Evolutionary conservation across 495 filamentous ascomycete genomes (phyloP), one percentile per base, ranked within the genome.

Genomic region (Hamigera avellanea): DNA sequence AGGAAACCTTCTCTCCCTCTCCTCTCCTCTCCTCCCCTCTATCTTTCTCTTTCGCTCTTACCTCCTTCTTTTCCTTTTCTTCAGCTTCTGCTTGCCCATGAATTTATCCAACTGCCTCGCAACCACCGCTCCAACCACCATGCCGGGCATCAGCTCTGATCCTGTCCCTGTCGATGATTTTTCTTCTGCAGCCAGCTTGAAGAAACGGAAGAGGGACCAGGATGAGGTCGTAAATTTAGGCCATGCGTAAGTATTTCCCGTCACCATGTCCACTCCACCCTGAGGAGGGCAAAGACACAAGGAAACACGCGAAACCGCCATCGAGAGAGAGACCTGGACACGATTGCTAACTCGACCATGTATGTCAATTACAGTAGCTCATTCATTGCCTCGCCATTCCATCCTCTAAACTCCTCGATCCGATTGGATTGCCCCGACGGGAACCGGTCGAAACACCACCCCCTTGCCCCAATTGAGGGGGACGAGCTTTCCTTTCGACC

Each of bases 201-300:
- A 41, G 33, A 64, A 64, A 46, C 45, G 61, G 29, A 64, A 62
- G 41, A 49, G 59, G 21, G 54, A 64, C 14, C 48, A 56, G 37
- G 40, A 54, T 35, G 53, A 56, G 17, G 18, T 36, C 28, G 26
- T 44, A n/a, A 40, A 42, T 15, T 32, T 53, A 17, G 14, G 39
- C 17, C 36, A 53, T 28, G 50, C 50, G 57, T 61, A 50, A 50
- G 59, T 52, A 35, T 19, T 23, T 5, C 21, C 9, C 21, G 5
- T n/a, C n/a, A n/a, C n/a, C n/a, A n/a, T n/a, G n/a, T n/a, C n/a
- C n/a, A n/a, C n/a, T n/a, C n/a, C n/a, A n/a, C n/a, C n/a, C n/a
- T n/a, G n/a, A n/a, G n/a, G n/a, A n/a, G n/a, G n/a, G n/a, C n/a
- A n/a, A n/a, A n/a, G n/a, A n/a, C n/a, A n/a, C n/a, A n/a, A n/a